Base-by-base conservation (phyloP, 75 land plant genomes). In the Cunninghamia lanceolata region DNA sequence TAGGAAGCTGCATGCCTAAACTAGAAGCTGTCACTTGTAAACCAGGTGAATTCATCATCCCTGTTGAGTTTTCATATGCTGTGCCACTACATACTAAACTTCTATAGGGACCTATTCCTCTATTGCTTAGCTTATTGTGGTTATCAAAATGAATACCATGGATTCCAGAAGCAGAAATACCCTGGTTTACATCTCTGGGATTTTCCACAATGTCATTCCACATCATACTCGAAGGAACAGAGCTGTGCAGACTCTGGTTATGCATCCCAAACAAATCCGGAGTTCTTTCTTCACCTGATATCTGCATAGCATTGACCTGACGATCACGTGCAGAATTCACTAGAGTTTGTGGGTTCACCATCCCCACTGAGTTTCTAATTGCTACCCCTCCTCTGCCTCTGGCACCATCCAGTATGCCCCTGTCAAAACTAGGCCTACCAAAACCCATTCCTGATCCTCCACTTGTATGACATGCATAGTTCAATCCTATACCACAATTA, bases 241-340 rank as follows among this genome's bases (percentile, higher is more conserved):
- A 43, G 25, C 45, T 45, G 2, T 80, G 82, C 82, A 80, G 21
- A 80, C 40, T 39, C 46, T 80, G 50, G 82, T 39, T 80, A 19
- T 80, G 82, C 47, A 80, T 80, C 82, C 82, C 82, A 80, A 80
- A 19, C 82, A 43, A 45, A 80, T 45, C 50, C 9, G 82, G 30
- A 43, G 82, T 28, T 80, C 32, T 80, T 45, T 45, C 50, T 45
- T 42, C 47, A 28, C 82, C 34, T 45, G 46, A 28, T 28, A 80
- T 80, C 21, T 80, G 82, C 47, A 80, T 42, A 25, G 34, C 47
- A 43, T 80, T 80, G 47, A 43, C 47, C 32, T 43, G 82, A 28
- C 21, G 43, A 17, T 6, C 21, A 3, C 28, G 35, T 0, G 25
- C 43, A 39, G 80, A 40, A 77, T 43, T 80, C 30, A 1, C 82